Evolutionary conservation across 331 rosid genomes (phyloP).

Genomic region (Stylosanthes scabra): DNA sequence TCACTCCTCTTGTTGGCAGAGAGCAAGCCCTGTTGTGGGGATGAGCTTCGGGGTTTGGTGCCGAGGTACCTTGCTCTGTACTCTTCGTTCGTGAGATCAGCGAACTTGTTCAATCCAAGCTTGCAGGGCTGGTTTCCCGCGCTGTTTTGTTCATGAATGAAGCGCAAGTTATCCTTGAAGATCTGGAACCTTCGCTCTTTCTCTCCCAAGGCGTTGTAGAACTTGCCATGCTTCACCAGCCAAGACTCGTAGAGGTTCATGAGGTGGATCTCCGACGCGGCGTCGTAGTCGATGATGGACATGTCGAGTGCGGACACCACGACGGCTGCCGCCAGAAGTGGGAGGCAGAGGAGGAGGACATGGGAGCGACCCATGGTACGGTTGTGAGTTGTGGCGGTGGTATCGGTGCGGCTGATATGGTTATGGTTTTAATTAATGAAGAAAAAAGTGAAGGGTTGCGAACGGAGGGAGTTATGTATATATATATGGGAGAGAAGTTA

Average conservation of each 20-base stretch:
- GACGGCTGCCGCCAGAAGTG: neutral
- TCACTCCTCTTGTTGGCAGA: constrained; percentile 39
- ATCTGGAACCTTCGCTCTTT: constrained; percentile 64
- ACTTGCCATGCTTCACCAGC: constrained; percentile 69
- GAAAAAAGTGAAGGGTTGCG: neutral
- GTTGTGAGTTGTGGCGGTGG: neutral
- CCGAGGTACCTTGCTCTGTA: constrained; percentile 61
- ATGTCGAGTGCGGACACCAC: constrained; percentile 50
- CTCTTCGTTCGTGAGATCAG: constrained; percentile 85
- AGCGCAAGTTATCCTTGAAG: constrained; percentile 75
- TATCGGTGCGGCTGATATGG: no score
- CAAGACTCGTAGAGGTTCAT: constrained; percentile 66
- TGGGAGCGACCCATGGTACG: neutral
- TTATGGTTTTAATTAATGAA: neutral
- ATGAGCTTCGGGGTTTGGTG: constrained; percentile 18
- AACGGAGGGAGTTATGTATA: neutral
- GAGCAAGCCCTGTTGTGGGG: neutral
- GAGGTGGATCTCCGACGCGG: constrained; percentile 42
- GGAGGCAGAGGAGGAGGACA: constrained; percentile 16
- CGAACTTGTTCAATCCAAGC: constrained; percentile 72
- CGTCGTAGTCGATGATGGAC: constrained; percentile 79
- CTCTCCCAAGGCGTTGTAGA: constrained; percentile 75
- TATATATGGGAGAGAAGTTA: neutral
- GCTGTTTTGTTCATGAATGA: constrained; percentile 61
- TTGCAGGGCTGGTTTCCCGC: constrained; percentile 38